Percentiles rank a stretch among this genome's conserved stretches.
These are phyloP conservation scores for Albifimbria verrucaria DNA, from an alignment of 2,329 filamentous ascomycete species.

Conservation along the genomic window DNA sequence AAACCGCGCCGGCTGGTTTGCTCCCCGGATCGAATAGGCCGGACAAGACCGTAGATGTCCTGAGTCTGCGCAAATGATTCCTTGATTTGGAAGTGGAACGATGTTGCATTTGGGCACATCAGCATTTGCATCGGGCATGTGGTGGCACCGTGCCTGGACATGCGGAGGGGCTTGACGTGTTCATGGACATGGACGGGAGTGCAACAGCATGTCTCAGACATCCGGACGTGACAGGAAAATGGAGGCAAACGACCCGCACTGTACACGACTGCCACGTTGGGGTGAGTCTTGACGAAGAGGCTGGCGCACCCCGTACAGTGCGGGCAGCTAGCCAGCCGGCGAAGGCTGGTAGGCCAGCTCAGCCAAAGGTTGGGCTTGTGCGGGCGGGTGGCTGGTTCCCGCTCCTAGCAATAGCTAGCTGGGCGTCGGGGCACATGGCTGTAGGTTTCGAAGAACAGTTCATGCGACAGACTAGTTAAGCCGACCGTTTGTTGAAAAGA, in stretches of 20 bases:
- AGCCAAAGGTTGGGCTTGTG: background rate
- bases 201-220: conserved; percentile 2
- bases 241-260: background rate
- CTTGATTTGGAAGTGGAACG: background rate
- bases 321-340: no score
- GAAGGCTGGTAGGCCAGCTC: background rate
- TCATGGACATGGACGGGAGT: background rate
- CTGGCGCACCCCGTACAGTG: background rate
- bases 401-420: background rate
- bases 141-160: background rate
- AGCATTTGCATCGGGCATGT: background rate
- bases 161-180: conserved; percentile 2
- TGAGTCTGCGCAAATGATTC: no score
- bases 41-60: no score
- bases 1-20: no score
- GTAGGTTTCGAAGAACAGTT: background rate
- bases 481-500: background rate
- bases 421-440: background rate
- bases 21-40: no score
- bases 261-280: background rate
- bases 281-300: background rate
- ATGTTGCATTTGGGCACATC: background rate
- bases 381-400: background rate
- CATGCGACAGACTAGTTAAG: background rate
- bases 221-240: background rate